These are phyloP conservation scores for Yamagishiella unicocca DNA, from an alignment of 139 green algal genomes.

Conservation along the genomic window DNA sequence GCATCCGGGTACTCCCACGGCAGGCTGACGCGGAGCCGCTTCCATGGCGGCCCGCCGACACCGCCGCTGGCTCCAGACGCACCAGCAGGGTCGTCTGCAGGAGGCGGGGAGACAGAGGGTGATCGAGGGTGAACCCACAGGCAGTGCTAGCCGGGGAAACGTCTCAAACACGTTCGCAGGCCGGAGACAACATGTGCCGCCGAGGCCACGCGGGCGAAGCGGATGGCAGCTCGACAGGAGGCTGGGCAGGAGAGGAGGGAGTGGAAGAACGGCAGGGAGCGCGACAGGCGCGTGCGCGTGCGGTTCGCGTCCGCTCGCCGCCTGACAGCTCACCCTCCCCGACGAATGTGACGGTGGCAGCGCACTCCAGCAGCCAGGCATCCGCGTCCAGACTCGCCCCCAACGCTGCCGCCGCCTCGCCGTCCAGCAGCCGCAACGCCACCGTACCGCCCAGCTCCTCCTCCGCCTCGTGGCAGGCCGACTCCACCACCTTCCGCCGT, in stretches of 20 bases:
- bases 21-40: constrained; percentile 19
- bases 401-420: background rate
- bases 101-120: too few species aligned
- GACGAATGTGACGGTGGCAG: background rate
- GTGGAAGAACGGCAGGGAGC: too few species aligned
- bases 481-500: background rate
- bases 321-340: background rate
- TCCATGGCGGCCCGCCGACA: background rate
- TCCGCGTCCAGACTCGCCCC: background rate
- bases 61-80: background rate
- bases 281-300: too few species aligned
- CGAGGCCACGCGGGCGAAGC: too few species aligned
- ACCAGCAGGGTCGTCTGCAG: too few species aligned
- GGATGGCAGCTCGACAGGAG: too few species aligned
- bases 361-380: constrained; percentile 22
- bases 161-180: too few species aligned
- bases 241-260: too few species aligned
- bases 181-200: too few species aligned
- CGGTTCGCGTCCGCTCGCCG: background rate
- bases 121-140: too few species aligned
- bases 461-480: background rate
- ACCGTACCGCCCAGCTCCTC: constrained; percentile 10
- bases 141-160: too few species aligned
- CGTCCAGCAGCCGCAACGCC: constrained; percentile 28
- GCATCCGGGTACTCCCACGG: constrained; percentile 1